Conservation (phyloP, 2,329 filamentous ascomycete species). For the Talaromyces sp. region DNA sequence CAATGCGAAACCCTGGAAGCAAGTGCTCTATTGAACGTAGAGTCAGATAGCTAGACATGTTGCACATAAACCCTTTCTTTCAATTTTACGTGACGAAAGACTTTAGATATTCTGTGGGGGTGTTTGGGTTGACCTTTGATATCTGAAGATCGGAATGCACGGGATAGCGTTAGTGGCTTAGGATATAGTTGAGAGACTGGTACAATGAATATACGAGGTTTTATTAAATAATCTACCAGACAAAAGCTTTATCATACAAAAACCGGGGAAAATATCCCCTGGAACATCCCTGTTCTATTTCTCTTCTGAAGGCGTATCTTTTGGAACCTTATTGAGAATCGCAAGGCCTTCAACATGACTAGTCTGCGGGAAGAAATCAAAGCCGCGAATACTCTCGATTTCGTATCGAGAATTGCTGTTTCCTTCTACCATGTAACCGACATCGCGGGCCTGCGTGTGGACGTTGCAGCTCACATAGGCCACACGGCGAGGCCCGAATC, state of each 20-base stretch:
- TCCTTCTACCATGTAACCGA: conserved; percentile 79
- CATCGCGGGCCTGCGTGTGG: conserved; percentile 91
- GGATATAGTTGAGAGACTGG: no score
- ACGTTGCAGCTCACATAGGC: conserved; percentile 98
- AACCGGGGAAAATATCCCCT: neutral
- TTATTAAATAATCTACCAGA: neutral
- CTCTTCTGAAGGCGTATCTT: neutral
- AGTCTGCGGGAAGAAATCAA: conserved; percentile 95
- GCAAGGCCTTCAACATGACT: conserved; percentile 63
- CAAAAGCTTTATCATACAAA: neutral
- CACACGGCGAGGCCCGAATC: conserved; percentile 71
- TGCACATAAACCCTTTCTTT: neutral
- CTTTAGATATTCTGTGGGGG: neutral
- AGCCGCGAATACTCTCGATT: conserved; percentile 85
- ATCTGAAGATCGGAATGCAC: no score
- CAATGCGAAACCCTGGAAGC: neutral
- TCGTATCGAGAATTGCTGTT: conserved; percentile 55
- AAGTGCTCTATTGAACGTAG: neutral
- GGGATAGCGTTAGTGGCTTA: neutral
- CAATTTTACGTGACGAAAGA: neutral
- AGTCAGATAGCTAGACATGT: neutral
- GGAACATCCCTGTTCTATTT: neutral
- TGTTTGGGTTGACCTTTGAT: no score
- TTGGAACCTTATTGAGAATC: conserved; percentile 44
- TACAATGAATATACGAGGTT: neutral